phyloP scores from a whole-genome alignment of 768 basidiomycete species.

The Termitomyces sp. region DNA sequence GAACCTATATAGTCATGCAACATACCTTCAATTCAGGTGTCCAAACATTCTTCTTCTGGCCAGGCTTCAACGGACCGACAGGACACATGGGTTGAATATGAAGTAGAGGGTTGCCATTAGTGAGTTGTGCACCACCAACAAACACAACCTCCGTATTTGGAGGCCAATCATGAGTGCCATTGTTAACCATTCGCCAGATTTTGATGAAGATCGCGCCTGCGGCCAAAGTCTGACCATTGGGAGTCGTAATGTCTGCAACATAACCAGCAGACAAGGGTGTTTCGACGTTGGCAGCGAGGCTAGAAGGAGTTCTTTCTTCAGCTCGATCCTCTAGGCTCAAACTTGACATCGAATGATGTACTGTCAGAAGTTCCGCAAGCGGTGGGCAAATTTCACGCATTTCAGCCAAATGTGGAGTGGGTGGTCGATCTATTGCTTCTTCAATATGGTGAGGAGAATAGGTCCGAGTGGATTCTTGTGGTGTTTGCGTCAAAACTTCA shows the following conservation, averaged over 20 bases:
- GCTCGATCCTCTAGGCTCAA: slow-evolving; percentile 6
- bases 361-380: slow-evolving; percentile 25
- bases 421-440: slow-evolving; percentile 22
- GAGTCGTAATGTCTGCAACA: slow-evolving; percentile 65
- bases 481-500: background rate
- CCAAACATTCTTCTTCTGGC: slow-evolving; percentile 59
- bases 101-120: slow-evolving; percentile 22
- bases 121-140: slow-evolving; percentile 65
- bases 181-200: slow-evolving; percentile 74
- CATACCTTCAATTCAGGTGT: slow-evolving; percentile 73
- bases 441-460: slow-evolving; percentile 25
- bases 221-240: slow-evolving; percentile 73
- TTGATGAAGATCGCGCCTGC: slow-evolving; percentile 86
- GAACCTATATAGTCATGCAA: background rate
- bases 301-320: background rate
- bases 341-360: slow-evolving; percentile 3
- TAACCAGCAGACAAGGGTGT: slow-evolving; percentile 47
- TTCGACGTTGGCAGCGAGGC: background rate
- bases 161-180: slow-evolving; percentile 63
- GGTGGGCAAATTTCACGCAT: slow-evolving; percentile 14
- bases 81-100: background rate
- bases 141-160: slow-evolving; percentile 63
- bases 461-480: background rate
- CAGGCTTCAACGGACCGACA: slow-evolving; percentile 56
- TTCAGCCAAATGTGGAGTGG: slow-evolving; percentile 9